A percentile compares a stretch with the other conserved stretches of the same genome.
These are phyloP conservation scores for Podospora sp. DNA, from an alignment of 495 filamentous ascomycete genomes.

Conservation along the genomic window DNA sequence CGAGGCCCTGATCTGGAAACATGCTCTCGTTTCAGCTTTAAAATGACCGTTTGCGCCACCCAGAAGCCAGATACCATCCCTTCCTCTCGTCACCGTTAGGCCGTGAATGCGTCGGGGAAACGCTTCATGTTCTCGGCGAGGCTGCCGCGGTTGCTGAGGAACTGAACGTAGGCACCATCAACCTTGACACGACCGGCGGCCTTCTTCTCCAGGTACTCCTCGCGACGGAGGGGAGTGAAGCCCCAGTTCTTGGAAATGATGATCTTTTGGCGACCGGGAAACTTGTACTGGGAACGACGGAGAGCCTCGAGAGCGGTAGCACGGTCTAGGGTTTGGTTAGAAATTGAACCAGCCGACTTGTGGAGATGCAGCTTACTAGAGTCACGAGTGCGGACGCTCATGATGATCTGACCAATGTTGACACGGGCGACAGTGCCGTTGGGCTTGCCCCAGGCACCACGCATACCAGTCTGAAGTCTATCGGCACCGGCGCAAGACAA, in stretches of 20 bases:
- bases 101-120: constrained; percentile 88
- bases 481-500: constrained; percentile 99
- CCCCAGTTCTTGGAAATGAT: constrained; percentile 99
- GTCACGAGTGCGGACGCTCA: constrained; percentile 96
- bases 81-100: constrained; percentile 37
- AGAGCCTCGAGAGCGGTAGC: constrained; percentile 95
- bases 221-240: constrained; percentile 95
- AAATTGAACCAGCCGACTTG: background rate
- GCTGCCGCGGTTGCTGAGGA: constrained; percentile 86
- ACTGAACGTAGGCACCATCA: constrained; percentile 99
- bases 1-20: constrained; percentile 34
- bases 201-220: constrained; percentile 94
- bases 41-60: constrained; percentile 40
- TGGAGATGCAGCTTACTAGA: constrained; percentile 57
- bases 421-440: constrained; percentile 97
- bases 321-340: constrained; percentile 61
- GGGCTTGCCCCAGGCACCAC: constrained; percentile 99
- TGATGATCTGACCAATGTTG: constrained; percentile 98
- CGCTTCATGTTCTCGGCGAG: constrained; percentile 83
- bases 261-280: constrained; percentile 99
- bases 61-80: constrained; percentile 43
- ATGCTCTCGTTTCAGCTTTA: constrained; percentile 38
- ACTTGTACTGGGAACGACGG: constrained; percentile 99
- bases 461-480: constrained; percentile 99
- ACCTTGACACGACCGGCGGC: constrained; percentile 84